Conservation (phyloP, 148 eudicot species). For the Persicaria tinctoria region DNA sequence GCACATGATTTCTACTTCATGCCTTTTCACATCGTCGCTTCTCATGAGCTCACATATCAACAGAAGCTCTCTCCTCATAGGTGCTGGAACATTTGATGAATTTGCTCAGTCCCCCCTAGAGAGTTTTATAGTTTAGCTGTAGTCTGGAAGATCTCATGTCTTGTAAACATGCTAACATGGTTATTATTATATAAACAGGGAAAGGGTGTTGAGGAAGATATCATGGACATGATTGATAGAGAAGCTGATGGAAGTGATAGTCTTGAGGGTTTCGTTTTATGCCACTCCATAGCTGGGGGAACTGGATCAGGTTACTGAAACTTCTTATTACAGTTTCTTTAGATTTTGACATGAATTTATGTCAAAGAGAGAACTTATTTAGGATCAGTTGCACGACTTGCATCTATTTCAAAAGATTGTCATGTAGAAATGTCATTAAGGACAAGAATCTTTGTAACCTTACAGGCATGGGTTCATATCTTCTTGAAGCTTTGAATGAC, state of each 20-base stretch:
- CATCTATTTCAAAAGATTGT: background rate
- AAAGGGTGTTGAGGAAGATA: conserved; percentile 84
- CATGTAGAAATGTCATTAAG: background rate
- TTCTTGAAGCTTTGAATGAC: conserved; percentile 91
- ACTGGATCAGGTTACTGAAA: conserved; percentile 77
- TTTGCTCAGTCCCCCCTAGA: background rate
- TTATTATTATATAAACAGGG: conserved; percentile 46
- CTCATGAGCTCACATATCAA: background rate
- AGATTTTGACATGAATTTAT: background rate
- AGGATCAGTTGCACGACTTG: background rate
- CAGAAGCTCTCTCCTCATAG: background rate
- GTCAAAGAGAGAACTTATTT: background rate
- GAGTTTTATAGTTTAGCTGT: background rate
- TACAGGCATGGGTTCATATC: conserved; percentile 98
- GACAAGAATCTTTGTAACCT: background rate
- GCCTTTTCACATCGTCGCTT: too few species aligned
- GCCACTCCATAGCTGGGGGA: conserved; percentile 99
- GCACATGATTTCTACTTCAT: too few species aligned
- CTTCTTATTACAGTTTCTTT: conserved; percentile 5
- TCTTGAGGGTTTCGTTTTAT: conserved; percentile 97
- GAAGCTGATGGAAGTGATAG: conserved; percentile 99
- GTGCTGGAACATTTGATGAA: background rate
- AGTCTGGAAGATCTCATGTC: background rate
- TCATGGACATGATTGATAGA: conserved; percentile 99
- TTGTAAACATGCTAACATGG: conserved; percentile 9